These are phyloP conservation scores for Pseudocohnilembus persalinus DNA, from an alignment of 169 alveolate genomes.

Conservation along the genomic window DNA sequence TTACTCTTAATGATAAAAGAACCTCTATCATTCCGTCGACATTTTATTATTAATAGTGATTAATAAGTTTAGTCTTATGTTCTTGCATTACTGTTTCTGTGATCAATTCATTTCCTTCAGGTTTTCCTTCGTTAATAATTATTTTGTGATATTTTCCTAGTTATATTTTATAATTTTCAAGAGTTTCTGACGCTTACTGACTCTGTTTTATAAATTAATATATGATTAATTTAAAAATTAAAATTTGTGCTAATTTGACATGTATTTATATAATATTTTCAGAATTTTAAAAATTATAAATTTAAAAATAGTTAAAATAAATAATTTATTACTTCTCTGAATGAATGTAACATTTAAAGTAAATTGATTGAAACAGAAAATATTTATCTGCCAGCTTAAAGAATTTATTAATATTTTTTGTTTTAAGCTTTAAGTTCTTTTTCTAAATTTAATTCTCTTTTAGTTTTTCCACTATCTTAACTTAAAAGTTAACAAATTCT, in stretches of 20 bases:
- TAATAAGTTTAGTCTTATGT: constrained; percentile 79
- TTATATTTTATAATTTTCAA: constrained; percentile 79
- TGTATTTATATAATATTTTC: too few species aligned
- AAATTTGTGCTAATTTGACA: too few species aligned
- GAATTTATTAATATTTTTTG: constrained; percentile 72
- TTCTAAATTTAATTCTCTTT: constrained; percentile 58
- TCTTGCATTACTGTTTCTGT: constrained; percentile 81
- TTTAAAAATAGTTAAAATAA: neutral
- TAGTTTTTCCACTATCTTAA: constrained; percentile 36
- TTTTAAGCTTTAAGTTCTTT: constrained; percentile 57
- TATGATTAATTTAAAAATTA: too few species aligned
- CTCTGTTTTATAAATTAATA: constrained; percentile 2
- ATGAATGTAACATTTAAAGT: constrained; percentile 65
- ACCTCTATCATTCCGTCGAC: constrained; percentile 78
- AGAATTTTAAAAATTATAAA: constrained; percentile 42
- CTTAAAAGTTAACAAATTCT: constrained; percentile 47
- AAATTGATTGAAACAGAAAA: constrained; percentile 79
- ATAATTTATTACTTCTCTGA: constrained; percentile 62
- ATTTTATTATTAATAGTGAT: constrained; percentile 72
- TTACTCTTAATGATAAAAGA: constrained; percentile 79
- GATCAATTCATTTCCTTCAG: constrained; percentile 68
- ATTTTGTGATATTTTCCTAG: constrained; percentile 86
- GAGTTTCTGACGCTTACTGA: constrained; percentile 72
- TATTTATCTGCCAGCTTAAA: constrained; percentile 78
- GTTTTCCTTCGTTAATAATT: constrained; percentile 77